Conservation (phyloP, 1,284 basidiomycete genomes). For the Earliella scabrosa region DNA sequence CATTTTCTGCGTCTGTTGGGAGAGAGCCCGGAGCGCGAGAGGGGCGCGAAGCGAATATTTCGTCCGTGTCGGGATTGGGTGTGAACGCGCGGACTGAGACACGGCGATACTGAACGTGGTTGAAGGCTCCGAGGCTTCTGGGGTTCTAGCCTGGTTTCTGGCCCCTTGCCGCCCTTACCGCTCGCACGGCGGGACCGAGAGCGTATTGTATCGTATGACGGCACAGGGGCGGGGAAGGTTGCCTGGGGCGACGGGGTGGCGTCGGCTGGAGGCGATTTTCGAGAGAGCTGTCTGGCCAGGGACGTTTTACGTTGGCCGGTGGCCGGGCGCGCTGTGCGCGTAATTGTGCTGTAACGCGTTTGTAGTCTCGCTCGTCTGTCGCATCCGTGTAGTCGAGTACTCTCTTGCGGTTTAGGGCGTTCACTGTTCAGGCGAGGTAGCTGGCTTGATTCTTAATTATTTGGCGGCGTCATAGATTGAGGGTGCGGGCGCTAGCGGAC, state of each 20-base stretch:
- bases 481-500: too few relatives aligned
- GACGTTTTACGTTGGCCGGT: too few relatives aligned
- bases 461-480: too few relatives aligned
- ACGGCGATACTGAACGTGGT: background rate
- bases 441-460: too few relatives aligned
- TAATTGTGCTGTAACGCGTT: too few relatives aligned
- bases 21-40: background rate
- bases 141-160: background rate
- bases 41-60: background rate
- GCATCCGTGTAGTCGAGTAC: too few relatives aligned
- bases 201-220: background rate
- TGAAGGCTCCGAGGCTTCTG: background rate
- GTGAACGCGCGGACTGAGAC: background rate
- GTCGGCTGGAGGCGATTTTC: background rate
- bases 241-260: background rate
- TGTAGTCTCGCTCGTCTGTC: too few relatives aligned
- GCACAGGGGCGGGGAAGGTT: slow-evolving; percentile 2
- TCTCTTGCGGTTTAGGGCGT: too few relatives aligned
- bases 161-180: background rate
- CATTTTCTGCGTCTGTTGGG: background rate
- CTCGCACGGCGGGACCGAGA: slow-evolving; percentile 3
- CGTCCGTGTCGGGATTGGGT: background rate
- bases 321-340: too few relatives aligned
- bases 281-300: too few relatives aligned
- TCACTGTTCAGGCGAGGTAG: too few relatives aligned